Evolutionary conservation across 148 eudicot species (phyloP).

Genomic region (Cornus florida): DNA sequence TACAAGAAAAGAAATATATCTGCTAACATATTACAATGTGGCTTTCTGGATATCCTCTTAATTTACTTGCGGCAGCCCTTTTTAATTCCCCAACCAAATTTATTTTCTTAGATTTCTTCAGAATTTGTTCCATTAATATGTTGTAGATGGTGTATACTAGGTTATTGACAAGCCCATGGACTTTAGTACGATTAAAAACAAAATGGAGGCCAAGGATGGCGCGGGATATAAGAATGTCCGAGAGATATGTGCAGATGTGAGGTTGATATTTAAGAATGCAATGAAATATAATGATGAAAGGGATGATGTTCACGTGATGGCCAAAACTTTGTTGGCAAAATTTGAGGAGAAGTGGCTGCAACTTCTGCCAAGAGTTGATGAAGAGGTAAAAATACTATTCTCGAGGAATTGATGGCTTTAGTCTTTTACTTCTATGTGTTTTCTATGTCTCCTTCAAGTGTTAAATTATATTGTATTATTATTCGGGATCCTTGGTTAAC

Average conservation of each 20-base stretch:
- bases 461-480: not conserved
- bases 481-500: not conserved
- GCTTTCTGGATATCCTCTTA: not conserved
- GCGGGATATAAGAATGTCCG: slow-evolving; percentile 73
- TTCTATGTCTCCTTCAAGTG: not conserved
- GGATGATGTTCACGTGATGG: slow-evolving; percentile 80
- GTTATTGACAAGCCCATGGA: slow-evolving; percentile 92
- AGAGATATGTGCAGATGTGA: slow-evolving; percentile 77
- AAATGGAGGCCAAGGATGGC: slow-evolving; percentile 81
- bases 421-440: not conserved
- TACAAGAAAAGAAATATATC: not conserved
- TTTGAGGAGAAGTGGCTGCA: slow-evolving; percentile 87
- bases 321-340: slow-evolving; percentile 65
- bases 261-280: slow-evolving; percentile 81
- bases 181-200: slow-evolving; percentile 62
- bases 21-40: not conserved
- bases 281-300: slow-evolving; percentile 84
- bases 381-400: slow-evolving; percentile 54
- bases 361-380: slow-evolving; percentile 80
- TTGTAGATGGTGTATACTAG: slow-evolving; percentile 27
- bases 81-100: not conserved
- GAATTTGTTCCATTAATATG: not conserved
- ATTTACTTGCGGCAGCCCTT: not conserved
- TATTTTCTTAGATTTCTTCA: not conserved
- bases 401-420: not conserved